Evolutionary conservation across 2,329 filamentous ascomycete species (phyloP), one percentile per base, ranked within the genome.

Genomic region (Cyphellophora europaea): DNA sequence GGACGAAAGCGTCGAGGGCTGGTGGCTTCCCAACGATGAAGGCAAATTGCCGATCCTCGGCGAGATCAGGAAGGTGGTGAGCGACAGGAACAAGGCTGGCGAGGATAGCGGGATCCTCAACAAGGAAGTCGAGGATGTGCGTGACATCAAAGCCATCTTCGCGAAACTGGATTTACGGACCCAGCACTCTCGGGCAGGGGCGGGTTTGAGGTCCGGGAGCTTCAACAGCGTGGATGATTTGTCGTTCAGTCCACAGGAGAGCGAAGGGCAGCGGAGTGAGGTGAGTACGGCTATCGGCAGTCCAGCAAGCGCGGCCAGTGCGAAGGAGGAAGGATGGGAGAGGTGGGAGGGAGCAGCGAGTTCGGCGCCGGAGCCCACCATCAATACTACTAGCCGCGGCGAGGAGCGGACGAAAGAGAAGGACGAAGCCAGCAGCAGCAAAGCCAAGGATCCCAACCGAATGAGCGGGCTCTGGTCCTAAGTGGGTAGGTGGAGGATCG

Each of bases 1-100:
- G 27, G 33, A 38, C 12, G 71, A 75, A 11, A 76, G 79, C 13
- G 76, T 87, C 35, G 74, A 74, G 29, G 70, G 79, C 38, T 95
- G 87, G 85, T 98, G 91, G 91, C 71, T 95, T 3, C 84, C 87
- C 2, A 73, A 91, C 54, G 75, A 85, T 43, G 82, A 89, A 61
- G 77, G 74, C 2, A 82, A 82, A 49, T 79, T 74, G 8, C 72
- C 74, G 1, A 74, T 93, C 27, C 69, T 95, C 35, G 79, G 78
- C 33, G 80, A 74, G 35, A 78, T 94, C 42, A 80, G 88, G 13
- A 72, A 76, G 27, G 88, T 94, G 58, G 84, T 87, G 17, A 78
- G 84, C 48, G 84, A 91, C 45, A 74, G 85, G 14, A 35, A 45
- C 33, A 33, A 73, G 12, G 61, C 35, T 65, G 72, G 44, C 55